Conservation (phyloP, 805 yeast genomes). For the Metschnikowia aberdeeniae region DNA sequence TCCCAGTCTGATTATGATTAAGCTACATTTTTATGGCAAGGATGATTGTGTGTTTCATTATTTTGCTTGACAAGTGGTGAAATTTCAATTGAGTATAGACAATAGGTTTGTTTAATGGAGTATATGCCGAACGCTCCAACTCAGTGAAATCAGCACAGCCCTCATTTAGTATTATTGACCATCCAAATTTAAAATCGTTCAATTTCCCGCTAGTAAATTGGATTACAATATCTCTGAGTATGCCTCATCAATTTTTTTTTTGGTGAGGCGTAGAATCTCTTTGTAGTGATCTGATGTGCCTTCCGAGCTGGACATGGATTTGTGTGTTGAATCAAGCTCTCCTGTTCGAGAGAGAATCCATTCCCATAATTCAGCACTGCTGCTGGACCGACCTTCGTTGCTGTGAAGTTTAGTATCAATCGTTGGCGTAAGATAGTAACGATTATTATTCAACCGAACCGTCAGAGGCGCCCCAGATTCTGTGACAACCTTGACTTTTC, state of each 20-base stretch:
- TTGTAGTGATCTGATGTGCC: conserved; percentile 8
- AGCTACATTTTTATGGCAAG: too few relatives aligned
- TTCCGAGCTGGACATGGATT: background rate
- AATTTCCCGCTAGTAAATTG: too few relatives aligned
- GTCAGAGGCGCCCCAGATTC: background rate
- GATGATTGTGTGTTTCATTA: too few relatives aligned
- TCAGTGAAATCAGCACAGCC: too few relatives aligned
- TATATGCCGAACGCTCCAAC: too few relatives aligned
- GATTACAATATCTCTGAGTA: conserved; percentile 3
- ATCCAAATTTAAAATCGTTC: too few relatives aligned
- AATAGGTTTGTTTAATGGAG: too few relatives aligned
- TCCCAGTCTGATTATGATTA: too few relatives aligned
- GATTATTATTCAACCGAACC: conserved; percentile 6
- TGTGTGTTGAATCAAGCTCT: background rate
- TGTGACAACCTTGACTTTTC: background rate
- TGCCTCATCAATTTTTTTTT: conserved; percentile 12
- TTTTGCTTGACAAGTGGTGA: too few relatives aligned
- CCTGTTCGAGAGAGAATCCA: conserved; percentile 15
- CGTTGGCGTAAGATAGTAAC: conserved; percentile 9
- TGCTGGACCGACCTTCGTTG: background rate
- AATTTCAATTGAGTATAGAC: too few relatives aligned
- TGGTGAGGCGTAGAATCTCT: conserved; percentile 16
- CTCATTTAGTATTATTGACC: too few relatives aligned
- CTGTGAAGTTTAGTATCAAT: conserved; percentile 12
- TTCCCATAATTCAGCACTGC: conserved; percentile 15